Evolutionary conservation across 305 asterid genomes (phyloP), one percentile per base, ranked within the genome.

Genomic region (Rubia tinctorum): DNA sequence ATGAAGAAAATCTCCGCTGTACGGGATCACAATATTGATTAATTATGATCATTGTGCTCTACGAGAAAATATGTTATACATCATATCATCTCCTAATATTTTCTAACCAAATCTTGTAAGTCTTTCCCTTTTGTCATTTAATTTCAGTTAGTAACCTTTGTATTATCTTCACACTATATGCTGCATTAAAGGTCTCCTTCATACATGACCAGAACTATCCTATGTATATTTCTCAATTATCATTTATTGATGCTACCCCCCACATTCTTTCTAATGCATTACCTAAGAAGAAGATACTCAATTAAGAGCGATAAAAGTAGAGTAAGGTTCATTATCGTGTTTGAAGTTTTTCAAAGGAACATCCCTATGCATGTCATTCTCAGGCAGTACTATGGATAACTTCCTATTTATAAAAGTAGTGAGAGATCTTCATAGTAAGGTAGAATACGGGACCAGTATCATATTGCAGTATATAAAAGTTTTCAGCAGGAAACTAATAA

Each of bases 281-380:
- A 56, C 34, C 7, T 47, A 44, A n/a, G 73, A 60, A 71, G 63
- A 53, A 60, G 67, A 66, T 71, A 72, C 39, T 15, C 3, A 49
- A 51, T 51, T 51, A 63, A 40, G 11, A 47, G 55, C 20, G 8
- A 7, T n/a, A 11, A 49, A 74, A 53, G 17, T 15, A 49, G 58
- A 61, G 25, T 49, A 49, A 14, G 20, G 22, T 12, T 68, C 22
- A 62, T 55, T 45, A 69, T 66, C 73, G 66, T 72, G 79, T 66
- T 69, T n/a, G 20, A 37, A 51, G 8, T 7, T 37, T 2, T 18
- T 34, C 13, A 12, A 70, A 37, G 12, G 15, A 55, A 18, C 44
- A 51, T 15, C n/a, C 55, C 61, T 15, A 14, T 64, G 60, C 14
- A 8, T 17, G 25, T 8, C 60, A 23, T 10, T 27, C 58, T 69